These are phyloP conservation scores for Mycena sanguinolenta DNA, from an alignment of 768 basidiomycete species.

Conservation along the genomic window DNA sequence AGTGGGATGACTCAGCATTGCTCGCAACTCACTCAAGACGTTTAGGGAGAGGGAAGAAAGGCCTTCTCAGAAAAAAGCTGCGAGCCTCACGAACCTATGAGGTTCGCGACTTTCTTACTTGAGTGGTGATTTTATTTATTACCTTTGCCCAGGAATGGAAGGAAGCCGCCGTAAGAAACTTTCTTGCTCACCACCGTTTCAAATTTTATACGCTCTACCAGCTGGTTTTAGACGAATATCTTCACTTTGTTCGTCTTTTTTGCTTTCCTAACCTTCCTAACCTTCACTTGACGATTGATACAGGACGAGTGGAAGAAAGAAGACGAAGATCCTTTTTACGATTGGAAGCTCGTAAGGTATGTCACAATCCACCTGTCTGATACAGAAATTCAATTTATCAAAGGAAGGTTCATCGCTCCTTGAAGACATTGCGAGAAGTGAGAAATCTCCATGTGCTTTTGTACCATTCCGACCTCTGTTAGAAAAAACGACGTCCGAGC, in stretches of 20 bases:
- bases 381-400: too few relatives aligned
- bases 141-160: constrained; percentile 81
- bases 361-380: too few relatives aligned
- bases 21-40: constrained; percentile 14
- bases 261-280: background rate
- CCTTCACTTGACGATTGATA: background rate
- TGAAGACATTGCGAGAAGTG: constrained; percentile 73
- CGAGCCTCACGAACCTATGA: constrained; percentile 82
- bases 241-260: constrained; percentile 68
- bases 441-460: background rate
- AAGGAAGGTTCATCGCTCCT: constrained; percentile 81
- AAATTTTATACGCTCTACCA: constrained; percentile 4
- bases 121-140: background rate
- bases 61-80: constrained; percentile 79
- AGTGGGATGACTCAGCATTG: constrained; percentile 15
- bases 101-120: constrained; percentile 50
- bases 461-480: background rate
- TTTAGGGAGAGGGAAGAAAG: constrained; percentile 89
- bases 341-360: constrained; percentile 81
- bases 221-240: constrained; percentile 75
- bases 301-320: constrained; percentile 87
- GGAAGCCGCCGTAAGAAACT: constrained; percentile 68
- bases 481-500: constrained; percentile 85
- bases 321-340: constrained; percentile 92
- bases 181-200: background rate